Percentiles rank a stretch among this genome's conserved stretches.
phyloP scores from a whole-genome alignment of 257 asterid species.

The Rehmannia glutinosa region DNA sequence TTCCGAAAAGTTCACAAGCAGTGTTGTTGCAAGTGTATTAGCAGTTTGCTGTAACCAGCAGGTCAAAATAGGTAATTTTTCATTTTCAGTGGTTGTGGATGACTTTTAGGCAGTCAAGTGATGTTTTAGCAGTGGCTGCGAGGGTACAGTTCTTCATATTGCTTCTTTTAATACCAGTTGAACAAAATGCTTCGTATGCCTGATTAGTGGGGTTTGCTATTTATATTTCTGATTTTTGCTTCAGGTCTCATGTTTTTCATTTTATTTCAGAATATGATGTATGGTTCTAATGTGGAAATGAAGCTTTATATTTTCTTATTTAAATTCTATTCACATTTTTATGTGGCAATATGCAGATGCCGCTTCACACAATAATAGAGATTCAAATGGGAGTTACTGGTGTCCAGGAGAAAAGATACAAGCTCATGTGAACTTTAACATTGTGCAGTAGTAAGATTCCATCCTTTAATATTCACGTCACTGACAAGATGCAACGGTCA shows the following conservation, averaged over 20 bases:
- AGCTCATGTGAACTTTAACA: constrained; percentile 91
- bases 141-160: neutral
- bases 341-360: constrained; percentile 50
- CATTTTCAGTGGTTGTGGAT: neutral
- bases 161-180: neutral
- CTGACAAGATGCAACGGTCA: constrained; percentile 14
- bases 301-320: neutral
- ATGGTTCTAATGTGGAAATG: neutral
- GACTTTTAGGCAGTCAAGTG: neutral
- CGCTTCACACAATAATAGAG: constrained; percentile 96
- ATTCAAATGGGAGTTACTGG: constrained; percentile 99
- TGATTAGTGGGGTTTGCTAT: neutral
- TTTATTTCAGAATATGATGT: neutral
- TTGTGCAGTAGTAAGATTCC: constrained; percentile 31
- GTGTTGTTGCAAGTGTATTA: no score
- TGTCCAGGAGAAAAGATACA: constrained; percentile 97
- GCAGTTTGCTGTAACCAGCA: no score
- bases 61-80: neutral
- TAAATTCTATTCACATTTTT: neutral
- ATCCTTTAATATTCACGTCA: constrained; percentile 4
- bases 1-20: no score
- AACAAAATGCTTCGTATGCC: neutral
- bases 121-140: neutral
- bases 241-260: neutral
- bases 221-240: neutral